Percentiles rank a stretch among this genome's conserved stretches.
phyloP scores from a whole-genome alignment of 177 flowering plant species.

The Telopea speciosissima region DNA sequence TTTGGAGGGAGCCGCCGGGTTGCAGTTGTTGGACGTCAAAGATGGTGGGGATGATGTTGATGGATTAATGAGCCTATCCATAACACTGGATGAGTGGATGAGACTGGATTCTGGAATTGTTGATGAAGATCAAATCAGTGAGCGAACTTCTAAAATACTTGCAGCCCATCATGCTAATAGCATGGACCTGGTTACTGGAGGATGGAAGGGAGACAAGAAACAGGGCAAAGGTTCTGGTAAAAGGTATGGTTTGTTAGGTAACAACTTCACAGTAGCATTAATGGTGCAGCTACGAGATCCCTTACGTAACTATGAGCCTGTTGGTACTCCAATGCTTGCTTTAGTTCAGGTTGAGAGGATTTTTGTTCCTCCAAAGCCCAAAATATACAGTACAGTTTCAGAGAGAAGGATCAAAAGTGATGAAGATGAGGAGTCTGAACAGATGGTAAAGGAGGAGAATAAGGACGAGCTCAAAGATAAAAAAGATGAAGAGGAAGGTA shows the following conservation, averaged over 20 bases:
- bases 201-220: constrained; percentile 45
- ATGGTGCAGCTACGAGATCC: constrained; percentile 97
- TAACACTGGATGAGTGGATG: constrained; percentile 96
- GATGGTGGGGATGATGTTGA: constrained; percentile 57
- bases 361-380: constrained; percentile 79
- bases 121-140: constrained; percentile 59
- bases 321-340: constrained; percentile 95
- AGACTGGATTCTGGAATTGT: constrained; percentile 77
- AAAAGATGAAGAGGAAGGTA: constrained; percentile 31
- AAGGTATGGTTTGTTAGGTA: constrained; percentile 78
- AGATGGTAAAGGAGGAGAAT: constrained; percentile 12
- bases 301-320: constrained; percentile 78
- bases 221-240: constrained; percentile 44
- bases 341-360: constrained; percentile 89
- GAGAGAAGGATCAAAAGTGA: constrained; percentile 30
- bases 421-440: constrained; percentile 44
- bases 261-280: constrained; percentile 87
- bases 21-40: constrained; percentile 70
- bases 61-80: constrained; percentile 83
- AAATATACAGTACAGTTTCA: constrained; percentile 53
- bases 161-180: constrained; percentile 85
- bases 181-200: constrained; percentile 38
- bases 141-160: constrained; percentile 68
- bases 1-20: constrained; percentile 72
- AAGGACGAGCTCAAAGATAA: constrained; percentile 27